Percentiles rank a stretch among this genome's conserved stretches.
phyloP scores from a whole-genome alignment of 257 asterid species.

The Solanum acaule region DNA sequence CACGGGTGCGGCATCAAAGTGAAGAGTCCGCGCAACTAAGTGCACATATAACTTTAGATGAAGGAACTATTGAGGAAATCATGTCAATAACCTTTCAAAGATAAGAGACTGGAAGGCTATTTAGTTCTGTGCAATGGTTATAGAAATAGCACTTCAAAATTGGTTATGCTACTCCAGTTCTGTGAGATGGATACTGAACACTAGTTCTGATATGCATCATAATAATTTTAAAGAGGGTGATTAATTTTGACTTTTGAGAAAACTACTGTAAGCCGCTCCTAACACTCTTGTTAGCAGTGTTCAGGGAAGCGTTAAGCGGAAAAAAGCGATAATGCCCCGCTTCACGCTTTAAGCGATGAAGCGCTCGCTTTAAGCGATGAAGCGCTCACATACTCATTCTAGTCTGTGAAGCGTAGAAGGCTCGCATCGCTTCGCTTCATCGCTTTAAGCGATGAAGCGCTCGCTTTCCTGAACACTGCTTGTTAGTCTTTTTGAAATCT shows the following conservation, averaged over 20 bases:
- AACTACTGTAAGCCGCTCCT: background rate
- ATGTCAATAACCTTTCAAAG: background rate
- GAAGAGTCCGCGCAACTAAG: no score
- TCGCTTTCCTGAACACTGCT: no score
- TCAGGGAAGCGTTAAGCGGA: no score
- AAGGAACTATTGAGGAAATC: background rate
- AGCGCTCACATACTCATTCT: no score
- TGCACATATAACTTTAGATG: background rate
- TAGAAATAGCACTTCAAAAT: background rate
- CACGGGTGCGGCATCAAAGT: no score
- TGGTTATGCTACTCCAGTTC: background rate
- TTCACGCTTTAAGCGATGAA: no score
- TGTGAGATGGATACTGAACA: background rate
- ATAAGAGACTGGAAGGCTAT: background rate
- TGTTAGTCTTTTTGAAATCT: background rate
- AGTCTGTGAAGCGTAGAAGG: no score
- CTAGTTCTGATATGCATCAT: background rate
- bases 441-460: no score
- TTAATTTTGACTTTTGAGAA: background rate
- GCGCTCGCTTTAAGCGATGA: no score
- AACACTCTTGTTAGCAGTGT: no score
- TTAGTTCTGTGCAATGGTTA: background rate
- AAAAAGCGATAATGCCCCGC: no score
- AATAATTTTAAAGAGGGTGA: background rate
- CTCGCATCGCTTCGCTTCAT: no score